These are phyloP conservation scores for Actinomucor elegans DNA, from an alignment of 371 early-diverging fungal species.

Conservation along the genomic window DNA sequence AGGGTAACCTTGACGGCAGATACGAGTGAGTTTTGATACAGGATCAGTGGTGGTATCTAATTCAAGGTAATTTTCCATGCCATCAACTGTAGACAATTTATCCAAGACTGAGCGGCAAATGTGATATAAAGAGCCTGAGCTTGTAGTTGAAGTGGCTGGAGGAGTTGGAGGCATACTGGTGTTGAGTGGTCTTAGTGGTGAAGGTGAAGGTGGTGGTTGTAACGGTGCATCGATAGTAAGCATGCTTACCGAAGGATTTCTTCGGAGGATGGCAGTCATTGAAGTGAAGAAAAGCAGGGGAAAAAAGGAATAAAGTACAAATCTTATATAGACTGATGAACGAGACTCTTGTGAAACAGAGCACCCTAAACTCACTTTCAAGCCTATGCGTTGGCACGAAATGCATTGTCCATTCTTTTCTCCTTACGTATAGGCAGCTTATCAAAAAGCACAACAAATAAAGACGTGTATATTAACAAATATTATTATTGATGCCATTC, in stretches of 20 bases:
- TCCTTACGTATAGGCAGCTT: slow-evolving; percentile 7
- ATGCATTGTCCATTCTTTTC: slow-evolving; percentile 19
- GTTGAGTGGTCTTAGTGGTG: slow-evolving; percentile 7
- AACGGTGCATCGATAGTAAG: not conserved
- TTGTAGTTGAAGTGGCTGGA: slow-evolving; percentile 7
- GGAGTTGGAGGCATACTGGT: slow-evolving; percentile 18
- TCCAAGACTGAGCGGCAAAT: slow-evolving; percentile 62
- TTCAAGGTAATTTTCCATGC: slow-evolving; percentile 59
- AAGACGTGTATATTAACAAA: slow-evolving; percentile 7
- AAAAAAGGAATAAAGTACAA: slow-evolving; percentile 1
- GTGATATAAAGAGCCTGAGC: slow-evolving; percentile 61
- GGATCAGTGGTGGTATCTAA: slow-evolving; percentile 65
- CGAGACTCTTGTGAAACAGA: slow-evolving; percentile 5
- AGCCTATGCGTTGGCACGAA: too few relatives aligned
- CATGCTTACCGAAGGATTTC: slow-evolving; percentile 8
- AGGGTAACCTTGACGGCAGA: slow-evolving; percentile 89
- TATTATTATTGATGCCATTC: slow-evolving; percentile 34
- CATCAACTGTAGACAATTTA: slow-evolving; percentile 57
- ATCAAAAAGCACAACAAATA: slow-evolving; percentile 11
- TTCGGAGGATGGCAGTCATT: slow-evolving; percentile 9
- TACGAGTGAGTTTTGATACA: slow-evolving; percentile 80
- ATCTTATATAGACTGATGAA: too few relatives aligned
- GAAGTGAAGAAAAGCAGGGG: slow-evolving; percentile 8
- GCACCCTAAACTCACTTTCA: too few relatives aligned
- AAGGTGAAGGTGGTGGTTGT: slow-evolving; percentile 3